Percentiles rank a stretch among this genome's conserved stretches.
phyloP scores from a whole-genome alignment of 345 rosid genomes.

The Murraya koenigii region DNA sequence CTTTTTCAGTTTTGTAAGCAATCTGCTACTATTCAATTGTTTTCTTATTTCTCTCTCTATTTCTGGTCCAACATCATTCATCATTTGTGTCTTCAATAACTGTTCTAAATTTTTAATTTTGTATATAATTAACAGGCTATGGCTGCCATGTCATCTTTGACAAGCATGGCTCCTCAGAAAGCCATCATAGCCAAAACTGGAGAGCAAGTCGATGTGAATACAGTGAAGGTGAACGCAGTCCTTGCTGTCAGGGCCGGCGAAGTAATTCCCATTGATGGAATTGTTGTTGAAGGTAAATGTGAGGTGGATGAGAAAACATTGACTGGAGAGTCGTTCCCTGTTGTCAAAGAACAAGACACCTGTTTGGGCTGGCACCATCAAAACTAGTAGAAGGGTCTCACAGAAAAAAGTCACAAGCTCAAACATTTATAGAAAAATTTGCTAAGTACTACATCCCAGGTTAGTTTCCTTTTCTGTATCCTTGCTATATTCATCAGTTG shows the following conservation, averaged over 20 bases:
- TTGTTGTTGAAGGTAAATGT: slow-evolving; percentile 77
- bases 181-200: slow-evolving; percentile 85
- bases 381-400: slow-evolving; percentile 97
- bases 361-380: slow-evolving; percentile 95
- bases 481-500: too few species aligned
- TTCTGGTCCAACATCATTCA: too few species aligned
- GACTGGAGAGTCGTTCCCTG: slow-evolving; percentile 90
- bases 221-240: slow-evolving; percentile 62
- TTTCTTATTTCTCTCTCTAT: too few species aligned
- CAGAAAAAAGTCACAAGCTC: slow-evolving; percentile 67
- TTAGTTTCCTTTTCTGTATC: slow-evolving; percentile 13
- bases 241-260: slow-evolving; percentile 86
- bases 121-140: slow-evolving; percentile 52
- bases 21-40: too few species aligned
- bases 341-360: slow-evolving; percentile 54
- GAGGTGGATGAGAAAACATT: slow-evolving; percentile 91
- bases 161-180: slow-evolving; percentile 76
- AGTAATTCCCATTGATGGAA: slow-evolving; percentile 84
- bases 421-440: slow-evolving; percentile 71
- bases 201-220: slow-evolving; percentile 66
- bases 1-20: too few species aligned
- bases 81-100: not conserved
- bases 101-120: too few species aligned
- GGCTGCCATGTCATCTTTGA: slow-evolving; percentile 77
- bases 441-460: slow-evolving; percentile 89